Evolutionary conservation across 108 stramenopile genomes (phyloP).

Genomic region (Cylindrotheca fusiformis): DNA sequence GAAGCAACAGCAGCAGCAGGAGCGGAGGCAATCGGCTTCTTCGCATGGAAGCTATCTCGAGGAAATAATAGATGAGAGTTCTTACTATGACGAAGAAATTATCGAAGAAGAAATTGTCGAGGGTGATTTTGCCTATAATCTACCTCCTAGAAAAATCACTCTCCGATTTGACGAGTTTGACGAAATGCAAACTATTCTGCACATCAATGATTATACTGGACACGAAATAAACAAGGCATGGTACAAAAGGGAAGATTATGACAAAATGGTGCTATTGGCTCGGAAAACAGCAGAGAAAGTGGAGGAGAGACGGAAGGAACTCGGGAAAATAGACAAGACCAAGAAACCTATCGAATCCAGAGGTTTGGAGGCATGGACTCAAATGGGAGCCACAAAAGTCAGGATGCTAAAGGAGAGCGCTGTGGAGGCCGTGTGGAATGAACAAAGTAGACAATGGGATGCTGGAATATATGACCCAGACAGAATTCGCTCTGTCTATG

Average conservation of each 20-base stretch:
- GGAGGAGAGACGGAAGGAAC: conserved; percentile 22
- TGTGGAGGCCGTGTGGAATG: conserved; percentile 37
- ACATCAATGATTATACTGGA: conserved; percentile 39
- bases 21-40: not conserved
- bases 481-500: conserved; percentile 23
- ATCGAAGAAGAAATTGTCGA: conserved; percentile 1
- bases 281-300: conserved; percentile 30
- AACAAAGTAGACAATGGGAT: conserved; percentile 40
- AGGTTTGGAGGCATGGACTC: conserved; percentile 36
- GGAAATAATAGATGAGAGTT: conserved; percentile 6
- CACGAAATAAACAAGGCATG: conserved; percentile 23
- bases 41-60: not conserved
- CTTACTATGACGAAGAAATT: conserved; percentile 15
- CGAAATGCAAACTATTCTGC: conserved; percentile 33
- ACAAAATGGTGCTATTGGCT: conserved; percentile 31
- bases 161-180: conserved; percentile 35
- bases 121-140: conserved; percentile 8
- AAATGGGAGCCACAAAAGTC: conserved; percentile 26
- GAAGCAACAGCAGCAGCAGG: conserved; percentile 2
- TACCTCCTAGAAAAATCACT: conserved; percentile 24
- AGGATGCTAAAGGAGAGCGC: conserved; percentile 26
- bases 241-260: conserved; percentile 39
- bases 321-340: conserved; percentile 22
- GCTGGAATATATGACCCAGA: conserved; percentile 21
- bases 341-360: conserved; percentile 36